phyloP scores from a whole-genome alignment of 495 filamentous ascomycete genomes.

The Aspergillus homomorphus region DNA sequence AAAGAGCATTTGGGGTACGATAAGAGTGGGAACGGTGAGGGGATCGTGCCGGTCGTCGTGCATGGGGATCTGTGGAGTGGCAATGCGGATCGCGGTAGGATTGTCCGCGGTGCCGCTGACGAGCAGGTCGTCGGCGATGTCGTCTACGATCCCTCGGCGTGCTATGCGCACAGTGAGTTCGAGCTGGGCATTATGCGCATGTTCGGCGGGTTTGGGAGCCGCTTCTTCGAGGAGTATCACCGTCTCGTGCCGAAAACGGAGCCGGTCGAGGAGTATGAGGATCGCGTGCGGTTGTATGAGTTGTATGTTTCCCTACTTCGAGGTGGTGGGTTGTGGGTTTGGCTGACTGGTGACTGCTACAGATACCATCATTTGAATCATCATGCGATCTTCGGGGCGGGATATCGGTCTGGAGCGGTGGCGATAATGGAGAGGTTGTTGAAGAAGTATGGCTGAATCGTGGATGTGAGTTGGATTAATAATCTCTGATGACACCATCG shows the following conservation, averaged over 20 bases:
- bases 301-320: conserved; percentile 54
- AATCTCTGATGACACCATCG: neutral
- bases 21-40: conserved; percentile 38
- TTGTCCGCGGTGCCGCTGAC: conserved; percentile 40
- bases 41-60: conserved; percentile 68
- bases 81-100: conserved; percentile 67
- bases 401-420: conserved; percentile 70
- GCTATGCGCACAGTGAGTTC: conserved; percentile 85
- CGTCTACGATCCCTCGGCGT: conserved; percentile 75
- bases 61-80: conserved; percentile 93
- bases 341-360: conserved; percentile 4
- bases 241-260: conserved; percentile 70
- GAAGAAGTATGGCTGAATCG: conserved; percentile 56
- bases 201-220: conserved; percentile 82
- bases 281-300: conserved; percentile 76
- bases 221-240: conserved; percentile 77
- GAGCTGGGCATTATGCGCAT: conserved; percentile 93
- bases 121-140: conserved; percentile 66
- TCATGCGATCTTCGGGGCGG: conserved; percentile 76
- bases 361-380: conserved; percentile 93
- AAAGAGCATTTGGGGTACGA: conserved; percentile 61
- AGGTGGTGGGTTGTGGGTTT: neutral
- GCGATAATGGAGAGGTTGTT: conserved; percentile 70
- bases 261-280: conserved; percentile 79
- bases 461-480: conserved; percentile 8